phyloP scores from a whole-genome alignment of 257 asterid genomes.

The Scutellaria minor region DNA sequence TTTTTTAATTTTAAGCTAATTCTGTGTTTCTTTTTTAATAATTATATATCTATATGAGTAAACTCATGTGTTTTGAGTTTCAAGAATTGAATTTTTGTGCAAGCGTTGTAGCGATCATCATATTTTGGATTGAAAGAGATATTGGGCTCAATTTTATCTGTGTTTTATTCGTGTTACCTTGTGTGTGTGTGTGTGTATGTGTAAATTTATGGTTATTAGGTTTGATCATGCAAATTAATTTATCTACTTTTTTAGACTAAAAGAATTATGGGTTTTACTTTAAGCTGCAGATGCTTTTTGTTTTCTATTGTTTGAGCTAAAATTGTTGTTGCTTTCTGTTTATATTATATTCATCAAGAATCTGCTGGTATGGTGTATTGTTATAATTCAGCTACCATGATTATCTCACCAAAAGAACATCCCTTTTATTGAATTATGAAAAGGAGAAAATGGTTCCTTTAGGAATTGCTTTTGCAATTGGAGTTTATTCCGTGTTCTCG shows the following conservation, averaged over 20 bases:
- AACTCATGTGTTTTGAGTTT: too few species aligned
- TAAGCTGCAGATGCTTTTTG: not conserved
- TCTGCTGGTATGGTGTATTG: not conserved
- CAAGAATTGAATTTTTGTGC: too few species aligned
- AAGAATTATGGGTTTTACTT: not conserved
- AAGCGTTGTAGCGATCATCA: too few species aligned
- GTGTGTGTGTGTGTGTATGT: too few species aligned
- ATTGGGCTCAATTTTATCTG: too few species aligned
- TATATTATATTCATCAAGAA: not conserved
- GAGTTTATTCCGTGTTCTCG: not conserved
- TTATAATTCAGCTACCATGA: not conserved
- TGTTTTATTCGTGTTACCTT: too few species aligned
- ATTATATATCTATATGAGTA: too few species aligned
- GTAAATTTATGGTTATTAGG: not conserved
- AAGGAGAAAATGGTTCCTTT: too few species aligned
- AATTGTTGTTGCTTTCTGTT: not conserved
- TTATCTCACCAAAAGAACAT: not conserved
- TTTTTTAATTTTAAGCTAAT: too few species aligned
- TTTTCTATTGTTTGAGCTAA: not conserved
- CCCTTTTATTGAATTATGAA: not conserved
- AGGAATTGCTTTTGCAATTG: not conserved
- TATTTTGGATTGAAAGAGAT: too few species aligned
- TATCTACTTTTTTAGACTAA: not conserved
- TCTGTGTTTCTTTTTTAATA: too few species aligned
- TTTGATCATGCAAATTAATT: slow-evolving; percentile 28